Base-by-base conservation (phyloP, 2,329 filamentous ascomycete species). In the Alternaria incomplexa region DNA sequence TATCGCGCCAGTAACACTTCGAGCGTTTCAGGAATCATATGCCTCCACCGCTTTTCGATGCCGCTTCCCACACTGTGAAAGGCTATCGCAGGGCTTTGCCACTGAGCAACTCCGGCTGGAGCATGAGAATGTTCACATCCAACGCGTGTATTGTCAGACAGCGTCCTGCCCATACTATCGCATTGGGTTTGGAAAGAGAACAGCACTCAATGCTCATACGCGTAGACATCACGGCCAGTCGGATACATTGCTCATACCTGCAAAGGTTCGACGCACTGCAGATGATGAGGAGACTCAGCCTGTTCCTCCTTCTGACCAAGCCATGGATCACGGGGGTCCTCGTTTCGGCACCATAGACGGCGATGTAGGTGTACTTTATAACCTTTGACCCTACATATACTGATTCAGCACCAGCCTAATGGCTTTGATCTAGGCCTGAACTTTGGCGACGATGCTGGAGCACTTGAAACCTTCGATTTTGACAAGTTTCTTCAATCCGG, bases 141-240 rank as follows among this genome's bases (percentile, higher is more conserved):
- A 36, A 36, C 30, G 30, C 30, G 13, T 36, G 1, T 36, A 36
- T 13, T 36, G 30, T 7, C 13, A 15, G 30, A 36, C 13, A 36
- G 7, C 5, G 13, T 36, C 30, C 1, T 36, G 30, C 2, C 30
- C 8, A 1, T 36, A 4, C 1, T 0, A n/a, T 0, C 13, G 30
- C 30, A 36, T 36, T 36, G 30, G 30, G 7, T 36, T 36, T 9
- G 7, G 3, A 3, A 36, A 36, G 6, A 36, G 6, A 2, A n/a
- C 1, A 2, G 30, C 30, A 1, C 30, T 36, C 7, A 36, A 4
- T 15, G 30, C 30, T 3, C 30, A 36, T n/a, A 36, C 7, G 13
- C 13, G 13, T 15, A 36, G 8, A 1, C 5, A 32, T 1, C 30
- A 32, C 15, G 4, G 6, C 1, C 30, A 32, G 3, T 8, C 3